These are phyloP conservation scores for Xylariaceae sp. DNA, from an alignment of 2,329 filamentous ascomycete genomes.

Conservation along the genomic window DNA sequence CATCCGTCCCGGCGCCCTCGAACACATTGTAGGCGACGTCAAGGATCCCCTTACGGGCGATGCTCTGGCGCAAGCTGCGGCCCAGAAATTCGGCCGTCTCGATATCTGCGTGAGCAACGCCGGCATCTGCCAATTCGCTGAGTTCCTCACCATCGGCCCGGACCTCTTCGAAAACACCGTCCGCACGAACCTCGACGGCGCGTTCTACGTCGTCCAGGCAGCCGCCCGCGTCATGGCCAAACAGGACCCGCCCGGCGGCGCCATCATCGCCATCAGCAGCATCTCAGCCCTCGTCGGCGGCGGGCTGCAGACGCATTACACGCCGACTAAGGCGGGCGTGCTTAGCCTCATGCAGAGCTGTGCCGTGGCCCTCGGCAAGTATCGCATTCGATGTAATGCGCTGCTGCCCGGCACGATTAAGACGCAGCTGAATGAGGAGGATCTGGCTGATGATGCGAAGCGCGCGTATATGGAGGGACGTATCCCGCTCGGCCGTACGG, in stretches of 20 bases:
- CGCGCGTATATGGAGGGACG: conserved; percentile 71
- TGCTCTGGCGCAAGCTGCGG: conserved; percentile 60
- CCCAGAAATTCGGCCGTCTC: conserved; percentile 54
- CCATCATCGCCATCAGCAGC: conserved; percentile 71
- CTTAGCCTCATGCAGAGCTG: conserved; percentile 77
- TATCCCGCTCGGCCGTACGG: conserved; percentile 73
- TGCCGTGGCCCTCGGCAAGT: conserved; percentile 70
- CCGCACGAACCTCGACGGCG: conserved; percentile 75
- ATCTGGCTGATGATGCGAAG: conserved; percentile 69
- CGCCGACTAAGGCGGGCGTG: conserved; percentile 81
- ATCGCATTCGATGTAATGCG: conserved; percentile 77
- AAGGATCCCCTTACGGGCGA: conserved; percentile 66
- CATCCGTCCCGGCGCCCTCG: conserved; percentile 50
- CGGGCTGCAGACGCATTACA: conserved; percentile 76
- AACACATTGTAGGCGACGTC: conserved; percentile 72
- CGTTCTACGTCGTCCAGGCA: conserved; percentile 84
- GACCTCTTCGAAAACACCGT: conserved; percentile 68
- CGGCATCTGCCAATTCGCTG: conserved; percentile 80
- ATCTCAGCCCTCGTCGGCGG: conserved; percentile 75
- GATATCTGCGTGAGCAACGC: conserved; percentile 86
- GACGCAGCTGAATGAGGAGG: conserved; percentile 79
- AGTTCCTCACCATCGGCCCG: conserved; percentile 70
- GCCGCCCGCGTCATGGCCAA: conserved; percentile 76
- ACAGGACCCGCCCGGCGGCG: conserved; percentile 63
- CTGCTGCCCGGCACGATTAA: conserved; percentile 76